Evolutionary conservation across 2,329 filamentous ascomycete genomes (phyloP).

Genomic region (Botrytis byssoidea): DNA sequence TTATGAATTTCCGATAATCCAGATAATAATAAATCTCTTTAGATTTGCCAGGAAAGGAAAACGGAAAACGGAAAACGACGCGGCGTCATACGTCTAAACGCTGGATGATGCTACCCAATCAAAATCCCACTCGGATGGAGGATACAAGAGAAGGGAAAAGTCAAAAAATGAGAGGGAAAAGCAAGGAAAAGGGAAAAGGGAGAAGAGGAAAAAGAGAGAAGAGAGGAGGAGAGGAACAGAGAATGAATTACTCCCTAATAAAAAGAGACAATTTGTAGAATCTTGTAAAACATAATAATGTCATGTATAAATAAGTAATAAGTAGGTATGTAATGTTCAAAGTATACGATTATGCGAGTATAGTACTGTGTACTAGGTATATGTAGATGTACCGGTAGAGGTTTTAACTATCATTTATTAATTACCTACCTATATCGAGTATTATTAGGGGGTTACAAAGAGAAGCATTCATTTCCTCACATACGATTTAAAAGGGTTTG

Average conservation of each 20-base stretch:
- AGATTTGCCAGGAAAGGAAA: slow-evolving; percentile 8
- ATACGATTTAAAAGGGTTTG: neutral
- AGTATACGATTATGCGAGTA: neutral
- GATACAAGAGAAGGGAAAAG: too few relatives aligned
- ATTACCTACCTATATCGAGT: too few relatives aligned
- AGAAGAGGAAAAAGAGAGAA: neutral
- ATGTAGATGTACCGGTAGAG: too few relatives aligned
- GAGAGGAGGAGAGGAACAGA: neutral
- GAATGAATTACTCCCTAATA: neutral
- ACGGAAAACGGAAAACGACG: slow-evolving; percentile 6
- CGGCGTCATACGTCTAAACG: slow-evolving; percentile 13
- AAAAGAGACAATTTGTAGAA: neutral
- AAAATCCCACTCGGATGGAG: neutral
- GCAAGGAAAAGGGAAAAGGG: neutral
- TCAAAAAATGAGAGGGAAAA: neutral
- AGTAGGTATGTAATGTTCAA: neutral
- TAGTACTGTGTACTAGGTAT: neutral
- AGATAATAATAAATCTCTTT: neutral
- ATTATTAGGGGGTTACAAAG: neutral
- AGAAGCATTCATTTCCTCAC: neutral
- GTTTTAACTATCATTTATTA: neutral
- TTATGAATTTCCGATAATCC: neutral
- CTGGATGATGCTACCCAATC: slow-evolving; percentile 2
- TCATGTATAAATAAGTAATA: neutral
- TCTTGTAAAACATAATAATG: neutral